Evolutionary conservation across 2,329 filamentous ascomycete species (phyloP), one percentile per base, ranked within the genome.

Genomic region (Ophiostoma sp.): DNA sequence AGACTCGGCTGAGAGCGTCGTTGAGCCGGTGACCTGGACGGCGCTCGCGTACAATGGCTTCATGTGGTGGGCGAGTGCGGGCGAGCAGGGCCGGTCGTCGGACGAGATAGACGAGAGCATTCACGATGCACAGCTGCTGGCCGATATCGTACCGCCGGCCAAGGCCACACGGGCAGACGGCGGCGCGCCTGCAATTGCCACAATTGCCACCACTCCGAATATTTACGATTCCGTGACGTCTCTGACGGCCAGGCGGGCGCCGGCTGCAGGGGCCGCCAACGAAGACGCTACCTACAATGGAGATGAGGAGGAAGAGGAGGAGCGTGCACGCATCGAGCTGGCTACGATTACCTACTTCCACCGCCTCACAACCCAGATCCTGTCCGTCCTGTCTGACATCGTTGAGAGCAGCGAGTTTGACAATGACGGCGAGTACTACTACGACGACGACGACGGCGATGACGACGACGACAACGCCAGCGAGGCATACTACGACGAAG

Each of bases 1-100:
- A 3, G 82, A 86, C 48, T 81, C 81, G 8, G 80, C 85, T 33
- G 86, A 89, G 70, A 78, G 80, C 69, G 81, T 89, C 62, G 81
- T 89, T 36, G 88, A 91, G 75, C 88, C 88, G 1, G 77, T 85
- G 57, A 89, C 85, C 60, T 91, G 89, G 92, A 84, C 90, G 0
- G 88, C 90, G 0, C 85, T 94, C 35, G 92, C 92, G 5, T 95
- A 94, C 79, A 87, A 86, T 69, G 89, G 90, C 33, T 94, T 94
- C 81, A 92, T 94, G 86, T 95, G 92, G 92, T 95, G 92, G 92
- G 91, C 92, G 1, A 92, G 89, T 20, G 91, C 92, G 0, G 92
- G 91, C 71, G 92, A 95, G 79, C 86, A 90, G 78, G 81, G 85
- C 8, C 83, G 85, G 23, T 83, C 86, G n/a, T 39, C 65, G 67